Evolutionary conservation across 2,329 filamentous ascomycete genomes (phyloP).

Genomic region (Colletotrichum nymphaeae): DNA sequence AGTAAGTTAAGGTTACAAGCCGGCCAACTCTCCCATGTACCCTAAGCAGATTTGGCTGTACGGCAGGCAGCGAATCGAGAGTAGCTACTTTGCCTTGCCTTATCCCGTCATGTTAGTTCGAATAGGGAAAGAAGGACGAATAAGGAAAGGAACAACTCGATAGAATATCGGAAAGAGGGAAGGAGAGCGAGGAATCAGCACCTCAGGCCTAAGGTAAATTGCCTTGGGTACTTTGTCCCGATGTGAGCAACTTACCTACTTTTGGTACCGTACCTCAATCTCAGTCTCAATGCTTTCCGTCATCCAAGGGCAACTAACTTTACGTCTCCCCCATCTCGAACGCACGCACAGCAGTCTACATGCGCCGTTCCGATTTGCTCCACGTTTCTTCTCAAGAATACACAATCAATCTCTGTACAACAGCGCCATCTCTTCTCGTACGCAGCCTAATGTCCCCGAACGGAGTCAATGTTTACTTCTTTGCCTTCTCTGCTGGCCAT

Average conservation of each 20-base stretch:
- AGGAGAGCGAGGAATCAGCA: neutral
- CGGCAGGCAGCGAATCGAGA: neutral
- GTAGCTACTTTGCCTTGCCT: neutral
- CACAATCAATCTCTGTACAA: neutral
- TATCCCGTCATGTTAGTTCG: neutral
- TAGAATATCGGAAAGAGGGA: neutral
- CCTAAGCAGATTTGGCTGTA: neutral
- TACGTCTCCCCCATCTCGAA: neutral
- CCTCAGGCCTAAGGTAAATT: neutral
- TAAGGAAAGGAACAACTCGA: neutral
- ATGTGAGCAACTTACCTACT: neutral
- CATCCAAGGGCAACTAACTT: neutral
- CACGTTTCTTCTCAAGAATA: neutral
- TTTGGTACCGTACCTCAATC: neutral
- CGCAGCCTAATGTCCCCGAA: neutral
- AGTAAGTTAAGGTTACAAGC: neutral
- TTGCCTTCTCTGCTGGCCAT: neutral
- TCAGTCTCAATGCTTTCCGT: neutral
- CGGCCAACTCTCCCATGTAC: neutral
- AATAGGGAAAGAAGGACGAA: neutral
- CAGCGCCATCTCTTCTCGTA: neutral
- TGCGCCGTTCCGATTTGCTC: conserved; percentile 4
- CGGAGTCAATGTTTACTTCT: neutral
- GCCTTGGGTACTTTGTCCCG: neutral
- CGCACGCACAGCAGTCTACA: neutral